Conservation (phyloP, 768 basidiomycete genomes). For the Lanmaoa rubissima region DNA sequence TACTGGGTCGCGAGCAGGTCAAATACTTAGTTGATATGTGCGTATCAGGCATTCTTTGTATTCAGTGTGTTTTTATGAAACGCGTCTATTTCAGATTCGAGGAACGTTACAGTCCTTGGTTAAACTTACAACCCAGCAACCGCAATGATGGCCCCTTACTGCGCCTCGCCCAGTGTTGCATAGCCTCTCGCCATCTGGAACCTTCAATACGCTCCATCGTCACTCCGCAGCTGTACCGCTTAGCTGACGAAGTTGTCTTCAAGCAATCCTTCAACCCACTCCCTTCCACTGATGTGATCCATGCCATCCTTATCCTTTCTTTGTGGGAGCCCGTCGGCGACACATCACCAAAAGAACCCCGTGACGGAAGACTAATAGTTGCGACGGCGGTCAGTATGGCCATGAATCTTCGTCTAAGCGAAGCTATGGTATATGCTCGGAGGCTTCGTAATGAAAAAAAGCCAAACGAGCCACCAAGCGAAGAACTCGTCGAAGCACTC, state of each 20-base stretch:
- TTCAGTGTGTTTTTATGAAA: neutral
- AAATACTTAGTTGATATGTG: conserved; percentile 40
- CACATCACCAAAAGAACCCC: conserved; percentile 27
- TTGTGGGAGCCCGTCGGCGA: conserved; percentile 44
- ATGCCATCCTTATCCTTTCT: conserved; percentile 41
- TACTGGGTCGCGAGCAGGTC: conserved; percentile 36
- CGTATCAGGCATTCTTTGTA: conserved; percentile 7
- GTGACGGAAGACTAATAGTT: conserved; percentile 41
- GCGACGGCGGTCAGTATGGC: conserved; percentile 47
- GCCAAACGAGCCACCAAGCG: conserved; percentile 22
- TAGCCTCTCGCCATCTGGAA: conserved; percentile 45
- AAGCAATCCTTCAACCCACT: conserved; percentile 42
- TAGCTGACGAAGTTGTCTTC: conserved; percentile 40
- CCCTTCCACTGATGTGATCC: conserved; percentile 42
- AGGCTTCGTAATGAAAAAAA: conserved; percentile 31
- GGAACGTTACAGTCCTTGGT: conserved; percentile 43
- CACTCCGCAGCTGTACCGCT: conserved; percentile 39
- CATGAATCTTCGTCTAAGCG: conserved; percentile 41
- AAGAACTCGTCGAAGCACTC: conserved; percentile 34
- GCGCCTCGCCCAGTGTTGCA: conserved; percentile 44
- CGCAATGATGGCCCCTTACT: conserved; percentile 35
- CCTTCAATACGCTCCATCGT: conserved; percentile 34
- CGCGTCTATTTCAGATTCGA: conserved; percentile 36
- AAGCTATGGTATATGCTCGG: conserved; percentile 34
- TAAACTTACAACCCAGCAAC: conserved; percentile 36